Evolutionary conservation across 2,329 filamentous ascomycete species (phyloP), one percentile per base, ranked within the genome.

Genomic region (Lasiodiplodia citricola): DNA sequence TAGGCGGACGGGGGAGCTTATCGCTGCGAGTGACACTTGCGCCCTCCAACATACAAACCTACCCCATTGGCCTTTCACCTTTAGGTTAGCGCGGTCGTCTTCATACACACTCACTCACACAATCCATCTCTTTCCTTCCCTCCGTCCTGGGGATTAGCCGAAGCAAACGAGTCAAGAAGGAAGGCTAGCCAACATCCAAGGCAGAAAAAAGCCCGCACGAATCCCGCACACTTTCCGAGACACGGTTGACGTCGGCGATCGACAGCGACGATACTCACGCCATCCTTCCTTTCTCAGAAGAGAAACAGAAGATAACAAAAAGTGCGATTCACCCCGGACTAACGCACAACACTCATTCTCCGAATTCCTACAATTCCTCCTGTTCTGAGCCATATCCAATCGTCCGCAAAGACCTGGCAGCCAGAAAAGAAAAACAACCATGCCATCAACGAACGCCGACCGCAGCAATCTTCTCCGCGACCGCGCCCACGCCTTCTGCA

Each of bases 401-500:
- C 8, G 31, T 35, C 31, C 31, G 31, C 31, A 35, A 35, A 35
- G 31, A 35, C 31, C 31, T 1, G 31, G 31, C 8, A 35, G 16
- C 5, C 37, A 66, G 28, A 21, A 55, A 41, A 47, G 41, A 8
- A 56, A n/a, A 18, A 6, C 23, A 63, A 63, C n/a, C n/a, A 66
- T 52, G 37, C 28, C 63, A 41, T 41, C 47, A 5, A 23, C 11
- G 18, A 44, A 16, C 28, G 21, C 47, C 37, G 50, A 31, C 23
- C 31, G 37, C 65, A 23, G n/a, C 25, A 21, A 31, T n/a, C 66
- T 67, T 54, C 41, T 67, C 54, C 64, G 54, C 52, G 16, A 54
- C 52, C 28, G n/a, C 56, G 55, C 47, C 55, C 47, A 41, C 47
- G 55, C 66, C 56, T 68, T 68, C 66, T 31, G 31, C 56, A 21